phyloP scores from a whole-genome alignment of 2,329 filamentous ascomycete genomes.

The Cladophialophora bantiana region DNA sequence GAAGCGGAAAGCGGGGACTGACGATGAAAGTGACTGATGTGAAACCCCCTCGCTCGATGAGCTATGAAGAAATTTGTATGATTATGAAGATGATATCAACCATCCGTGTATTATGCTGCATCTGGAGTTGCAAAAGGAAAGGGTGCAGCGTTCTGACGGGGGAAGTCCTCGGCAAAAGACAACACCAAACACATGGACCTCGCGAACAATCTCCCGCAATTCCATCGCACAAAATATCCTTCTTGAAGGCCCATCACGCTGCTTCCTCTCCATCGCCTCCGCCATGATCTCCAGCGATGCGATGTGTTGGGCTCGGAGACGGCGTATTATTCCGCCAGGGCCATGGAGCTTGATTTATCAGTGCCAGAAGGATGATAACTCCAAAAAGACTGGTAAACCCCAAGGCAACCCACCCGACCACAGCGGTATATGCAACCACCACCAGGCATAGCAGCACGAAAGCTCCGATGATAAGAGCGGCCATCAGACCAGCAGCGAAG shows the following conservation, averaged over 20 bases:
- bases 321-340: conserved; percentile 35
- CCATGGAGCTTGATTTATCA: conserved; percentile 39
- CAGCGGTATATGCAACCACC: conserved; percentile 38
- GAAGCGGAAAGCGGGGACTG: conserved; percentile 35
- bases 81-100: conserved; percentile 10
- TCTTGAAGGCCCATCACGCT: background rate
- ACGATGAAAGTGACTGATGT: conserved; percentile 35
- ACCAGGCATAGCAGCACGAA: conserved; percentile 41
- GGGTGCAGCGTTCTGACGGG: background rate
- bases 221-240: conserved; percentile 1
- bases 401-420: conserved; percentile 40
- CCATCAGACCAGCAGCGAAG: conserved; percentile 36
- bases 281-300: conserved; percentile 9
- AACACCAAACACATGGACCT: conserved; percentile 6
- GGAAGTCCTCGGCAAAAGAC: background rate
- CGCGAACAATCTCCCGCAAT: background rate
- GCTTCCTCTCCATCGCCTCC: background rate
- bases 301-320: conserved; percentile 19
- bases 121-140: background rate
- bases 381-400: conserved; percentile 40
- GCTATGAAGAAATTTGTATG: conserved; percentile 14
- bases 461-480: conserved; percentile 37
- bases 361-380: conserved; percentile 35
- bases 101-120: conserved; percentile 9
- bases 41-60: background rate